These are phyloP conservation scores for Suillus occidentalis DNA, from an alignment of 768 basidiomycete species.

Conservation along the genomic window DNA sequence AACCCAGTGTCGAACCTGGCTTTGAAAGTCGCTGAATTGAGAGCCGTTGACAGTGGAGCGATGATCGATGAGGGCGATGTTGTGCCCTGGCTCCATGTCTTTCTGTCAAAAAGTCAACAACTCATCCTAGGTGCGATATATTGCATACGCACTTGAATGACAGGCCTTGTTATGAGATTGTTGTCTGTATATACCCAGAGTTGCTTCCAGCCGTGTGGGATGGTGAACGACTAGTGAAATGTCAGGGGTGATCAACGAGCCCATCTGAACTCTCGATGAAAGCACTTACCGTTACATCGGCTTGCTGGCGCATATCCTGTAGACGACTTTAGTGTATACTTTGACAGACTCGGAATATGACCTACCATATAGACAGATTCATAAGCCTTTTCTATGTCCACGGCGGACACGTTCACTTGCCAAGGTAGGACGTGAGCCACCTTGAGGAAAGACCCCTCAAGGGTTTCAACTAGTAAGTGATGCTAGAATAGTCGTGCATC, in stretches of 20 bases:
- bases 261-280: not conserved
- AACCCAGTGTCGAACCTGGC: not conserved
- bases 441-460: not conserved
- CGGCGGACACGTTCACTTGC: not conserved
- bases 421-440: not conserved
- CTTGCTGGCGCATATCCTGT: not conserved
- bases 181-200: not conserved
- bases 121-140: not conserved
- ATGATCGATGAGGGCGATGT: not conserved
- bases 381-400: not conserved
- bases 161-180: not conserved
- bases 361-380: not conserved
- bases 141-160: not conserved
- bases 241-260: not conserved
- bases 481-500: too few species aligned
- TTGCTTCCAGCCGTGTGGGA: not conserved
- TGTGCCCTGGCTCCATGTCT: not conserved
- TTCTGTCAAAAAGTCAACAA: not conserved
- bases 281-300: not conserved
- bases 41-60: not conserved
- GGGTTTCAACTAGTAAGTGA: not conserved
- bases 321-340: not conserved
- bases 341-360: not conserved
- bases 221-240: not conserved
- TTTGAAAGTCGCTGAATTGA: not conserved